These are phyloP conservation scores for Coemansia sp. DNA, from an alignment of 192 early-diverging fungal genomes.

Conservation along the genomic window DNA sequence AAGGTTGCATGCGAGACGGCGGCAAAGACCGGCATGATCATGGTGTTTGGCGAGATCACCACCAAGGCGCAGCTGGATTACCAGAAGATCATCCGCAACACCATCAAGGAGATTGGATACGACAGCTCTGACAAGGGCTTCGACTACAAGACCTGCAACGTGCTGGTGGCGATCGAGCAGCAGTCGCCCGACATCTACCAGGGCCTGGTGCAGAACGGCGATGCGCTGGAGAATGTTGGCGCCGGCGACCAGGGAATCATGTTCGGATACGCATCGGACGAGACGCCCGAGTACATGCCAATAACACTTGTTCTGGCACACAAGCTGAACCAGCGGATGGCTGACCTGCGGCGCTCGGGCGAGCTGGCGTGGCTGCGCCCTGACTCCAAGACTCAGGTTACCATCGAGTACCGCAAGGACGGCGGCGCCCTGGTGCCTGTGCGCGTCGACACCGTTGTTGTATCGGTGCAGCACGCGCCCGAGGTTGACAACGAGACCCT, in stretches of 20 bases:
- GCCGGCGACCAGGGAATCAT: constrained; percentile 98
- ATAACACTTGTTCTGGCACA: constrained; percentile 92
- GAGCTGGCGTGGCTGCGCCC: constrained; percentile 92
- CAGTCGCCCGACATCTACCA: constrained; percentile 99
- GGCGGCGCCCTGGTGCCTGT: constrained; percentile 92
- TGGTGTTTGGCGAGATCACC: constrained; percentile 99
- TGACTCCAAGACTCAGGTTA: constrained; percentile 99
- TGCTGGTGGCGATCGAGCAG: constrained; percentile 99
- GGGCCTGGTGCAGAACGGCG: constrained; percentile 91
- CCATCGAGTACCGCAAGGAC: constrained; percentile 97
- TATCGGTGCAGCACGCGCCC: constrained; percentile 94
- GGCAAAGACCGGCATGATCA: constrained; percentile 99
- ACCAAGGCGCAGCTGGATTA: constrained; percentile 98
- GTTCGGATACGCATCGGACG: constrained; percentile 97
- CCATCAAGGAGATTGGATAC: constrained; percentile 98
- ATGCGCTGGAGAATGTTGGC: constrained; percentile 94
- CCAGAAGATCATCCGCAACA: constrained; percentile 99
- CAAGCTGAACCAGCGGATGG: constrained; percentile 96
- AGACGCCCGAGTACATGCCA: constrained; percentile 99
- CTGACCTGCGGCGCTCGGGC: constrained; percentile 92
- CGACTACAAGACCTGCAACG: constrained; percentile 99
- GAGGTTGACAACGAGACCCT: constrained; percentile 86
- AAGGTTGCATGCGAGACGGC: constrained; percentile 99
- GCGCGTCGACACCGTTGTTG: constrained; percentile 95
- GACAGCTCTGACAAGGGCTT: constrained; percentile 99